A percentile compares a stretch with the other conserved stretches of the same genome.
Evolutionary conservation across 2,329 filamentous ascomycete genomes (phyloP).

Genomic region (Venturiaceae sp.): DNA sequence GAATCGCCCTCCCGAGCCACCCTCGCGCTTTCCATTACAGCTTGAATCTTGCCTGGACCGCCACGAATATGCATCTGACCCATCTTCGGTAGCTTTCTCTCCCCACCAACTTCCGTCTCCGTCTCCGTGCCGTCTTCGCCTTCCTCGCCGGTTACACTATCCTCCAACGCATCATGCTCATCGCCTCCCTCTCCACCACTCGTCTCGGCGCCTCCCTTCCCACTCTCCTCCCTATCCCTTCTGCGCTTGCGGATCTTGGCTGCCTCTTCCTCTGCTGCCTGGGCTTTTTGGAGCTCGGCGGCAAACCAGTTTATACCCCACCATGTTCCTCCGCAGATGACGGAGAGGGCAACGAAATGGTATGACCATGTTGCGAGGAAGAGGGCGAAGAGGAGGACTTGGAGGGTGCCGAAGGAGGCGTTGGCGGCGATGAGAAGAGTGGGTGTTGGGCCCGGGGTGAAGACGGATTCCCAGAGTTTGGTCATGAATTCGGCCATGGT

Average conservation of each 20-base stretch:
- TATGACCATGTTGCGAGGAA: conserved; percentile 75
- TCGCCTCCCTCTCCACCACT: conserved; percentile 3
- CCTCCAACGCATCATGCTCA: not conserved
- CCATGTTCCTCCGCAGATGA: conserved; percentile 77
- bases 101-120: conserved; percentile 24
- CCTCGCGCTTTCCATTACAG: conserved; percentile 7
- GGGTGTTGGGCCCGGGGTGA: conserved; percentile 83
- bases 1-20: not conserved
- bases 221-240: not conserved
- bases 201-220: conserved; percentile 3
- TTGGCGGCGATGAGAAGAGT: conserved; percentile 86
- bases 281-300: conserved; percentile 44
- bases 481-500: conserved; percentile 46
- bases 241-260: conserved; percentile 24
- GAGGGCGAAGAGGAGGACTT: conserved; percentile 65
- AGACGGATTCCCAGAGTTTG: conserved; percentile 84
- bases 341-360: conserved; percentile 76
- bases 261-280: conserved; percentile 39
- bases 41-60: conserved; percentile 7
- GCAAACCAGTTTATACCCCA: conserved; percentile 97
- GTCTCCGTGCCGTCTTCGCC: conserved; percentile 12
- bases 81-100: conserved; percentile 5
- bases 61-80: not conserved
- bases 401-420: conserved; percentile 75
- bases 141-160: not conserved